Percentiles rank a stretch among this genome's conserved stretches.
Evolutionary conservation across 2,329 filamentous ascomycete genomes (phyloP).

Genomic region (Ophiosphaerella narmari): DNA sequence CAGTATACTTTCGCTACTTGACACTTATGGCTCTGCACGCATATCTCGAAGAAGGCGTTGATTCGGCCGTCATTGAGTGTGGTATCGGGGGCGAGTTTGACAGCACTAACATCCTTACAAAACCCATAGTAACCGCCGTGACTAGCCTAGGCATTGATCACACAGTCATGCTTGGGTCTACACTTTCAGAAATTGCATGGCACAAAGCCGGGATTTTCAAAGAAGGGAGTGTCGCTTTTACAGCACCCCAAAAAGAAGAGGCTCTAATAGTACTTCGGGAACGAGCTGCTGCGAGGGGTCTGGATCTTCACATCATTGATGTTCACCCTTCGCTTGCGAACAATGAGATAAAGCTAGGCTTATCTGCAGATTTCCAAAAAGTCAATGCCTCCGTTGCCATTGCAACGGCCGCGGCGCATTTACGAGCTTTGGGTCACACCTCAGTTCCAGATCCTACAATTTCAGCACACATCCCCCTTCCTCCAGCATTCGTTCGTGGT

Average conservation of each 20-base stretch:
- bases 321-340: constrained; percentile 54
- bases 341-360: constrained; percentile 57
- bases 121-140: constrained; percentile 73
- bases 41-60: constrained; percentile 76
- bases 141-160: constrained; percentile 87
- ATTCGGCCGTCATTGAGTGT: constrained; percentile 84
- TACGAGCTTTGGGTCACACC: constrained; percentile 52
- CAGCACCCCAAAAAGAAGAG: constrained; percentile 60
- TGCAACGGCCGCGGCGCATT: constrained; percentile 63
- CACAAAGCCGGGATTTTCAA: constrained; percentile 92
- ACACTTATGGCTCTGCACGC: constrained; percentile 86
- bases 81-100: constrained; percentile 95
- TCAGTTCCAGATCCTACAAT: constrained; percentile 45
- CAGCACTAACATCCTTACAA: constrained; percentile 80
- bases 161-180: constrained; percentile 76
- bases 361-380: constrained; percentile 67
- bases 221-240: constrained; percentile 64
- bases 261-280: constrained; percentile 62
- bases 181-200: constrained; percentile 84
- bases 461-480: constrained; percentile 52
- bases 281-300: constrained; percentile 57
- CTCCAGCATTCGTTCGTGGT: constrained; percentile 66
- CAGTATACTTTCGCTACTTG: constrained; percentile 90
- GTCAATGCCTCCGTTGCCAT: constrained; percentile 66
- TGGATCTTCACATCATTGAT: constrained; percentile 53